Percentiles rank a stretch among this genome's conserved stretches.
Evolutionary conservation across 352 stramenopile genomes (phyloP).

Genomic region (Phytophthora meadii): DNA sequence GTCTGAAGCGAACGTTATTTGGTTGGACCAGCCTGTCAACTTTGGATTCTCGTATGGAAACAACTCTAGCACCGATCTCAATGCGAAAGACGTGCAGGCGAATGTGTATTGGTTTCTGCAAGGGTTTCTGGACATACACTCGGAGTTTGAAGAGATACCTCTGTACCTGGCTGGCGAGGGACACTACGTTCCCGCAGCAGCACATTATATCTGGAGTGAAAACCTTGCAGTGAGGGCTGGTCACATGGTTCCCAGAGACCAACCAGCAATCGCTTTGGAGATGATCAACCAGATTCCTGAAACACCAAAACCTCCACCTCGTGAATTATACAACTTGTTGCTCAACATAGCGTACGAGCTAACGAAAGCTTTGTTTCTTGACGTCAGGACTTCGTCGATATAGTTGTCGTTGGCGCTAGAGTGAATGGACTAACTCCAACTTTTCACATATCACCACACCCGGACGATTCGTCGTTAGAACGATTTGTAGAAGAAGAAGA

Average conservation of each 20-base stretch:
- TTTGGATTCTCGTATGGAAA: slow-evolving; percentile 57
- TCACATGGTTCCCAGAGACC: slow-evolving; percentile 61
- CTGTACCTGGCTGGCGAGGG: slow-evolving; percentile 68
- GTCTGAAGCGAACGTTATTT: slow-evolving; percentile 60
- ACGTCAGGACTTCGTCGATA: too few relatives aligned
- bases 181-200: slow-evolving; percentile 63
- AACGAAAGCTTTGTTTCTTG: too few relatives aligned
- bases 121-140: slow-evolving; percentile 58
- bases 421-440: too few relatives aligned
- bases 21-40: slow-evolving; percentile 59
- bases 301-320: slow-evolving; percentile 22
- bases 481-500: too few relatives aligned
- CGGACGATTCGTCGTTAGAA: too few relatives aligned
- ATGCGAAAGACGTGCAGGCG: slow-evolving; percentile 40
- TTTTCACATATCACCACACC: too few relatives aligned
- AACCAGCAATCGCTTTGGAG: slow-evolving; percentile 49
- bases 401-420: too few relatives aligned
- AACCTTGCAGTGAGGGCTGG: slow-evolving; percentile 31
- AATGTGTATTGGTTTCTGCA: slow-evolving; percentile 68
- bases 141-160: slow-evolving; percentile 48
- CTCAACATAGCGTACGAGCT: too few relatives aligned
- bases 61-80: slow-evolving; percentile 29
- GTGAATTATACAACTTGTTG: too few relatives aligned
- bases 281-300: slow-evolving; percentile 72
- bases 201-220: slow-evolving; percentile 53